phyloP scores from a whole-genome alignment of 495 filamentous ascomycete species.

The Penicillium canariense region DNA sequence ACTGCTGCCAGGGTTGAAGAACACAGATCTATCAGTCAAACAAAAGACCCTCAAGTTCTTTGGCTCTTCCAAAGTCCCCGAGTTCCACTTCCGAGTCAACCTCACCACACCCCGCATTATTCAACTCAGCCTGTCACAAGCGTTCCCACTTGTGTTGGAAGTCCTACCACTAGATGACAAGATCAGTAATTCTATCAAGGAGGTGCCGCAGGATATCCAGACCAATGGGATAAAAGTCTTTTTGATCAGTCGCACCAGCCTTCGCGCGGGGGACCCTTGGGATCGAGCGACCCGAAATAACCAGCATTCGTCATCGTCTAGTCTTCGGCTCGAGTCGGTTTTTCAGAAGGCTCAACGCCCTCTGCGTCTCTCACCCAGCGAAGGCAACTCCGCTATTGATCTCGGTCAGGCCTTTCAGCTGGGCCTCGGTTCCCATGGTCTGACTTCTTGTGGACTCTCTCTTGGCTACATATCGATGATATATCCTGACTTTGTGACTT shows the following conservation, averaged over 20 bases:
- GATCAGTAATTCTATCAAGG: no score
- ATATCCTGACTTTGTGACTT: constrained; percentile 3
- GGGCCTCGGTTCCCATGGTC: neutral
- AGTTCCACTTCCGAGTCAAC: neutral
- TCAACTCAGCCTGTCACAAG: neutral
- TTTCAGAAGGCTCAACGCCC: no score
- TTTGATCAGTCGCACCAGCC: no score
- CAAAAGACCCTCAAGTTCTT: constrained; percentile 13
- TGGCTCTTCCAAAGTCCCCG: constrained; percentile 15
- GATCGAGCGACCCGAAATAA: no score
- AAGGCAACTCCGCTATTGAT: no score
- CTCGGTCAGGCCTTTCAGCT: constrained; percentile 6
- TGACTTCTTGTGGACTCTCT: neutral
- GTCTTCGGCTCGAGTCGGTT: no score
- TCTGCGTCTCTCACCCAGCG: no score
- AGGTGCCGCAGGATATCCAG: no score
- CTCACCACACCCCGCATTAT: neutral
- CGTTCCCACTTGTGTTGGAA: neutral
- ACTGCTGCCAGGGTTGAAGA: constrained; percentile 11
- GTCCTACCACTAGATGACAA: no score
- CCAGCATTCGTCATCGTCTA: no score
- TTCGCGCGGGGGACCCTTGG: no score
- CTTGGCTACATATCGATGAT: neutral
- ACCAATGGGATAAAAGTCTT: no score
- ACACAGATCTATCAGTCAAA: constrained; percentile 6